Evolutionary conservation across 371 early-diverging fungal genomes (phyloP), one percentile per base, ranked within the genome.

Genomic region (Rozella allomycis): DNA sequence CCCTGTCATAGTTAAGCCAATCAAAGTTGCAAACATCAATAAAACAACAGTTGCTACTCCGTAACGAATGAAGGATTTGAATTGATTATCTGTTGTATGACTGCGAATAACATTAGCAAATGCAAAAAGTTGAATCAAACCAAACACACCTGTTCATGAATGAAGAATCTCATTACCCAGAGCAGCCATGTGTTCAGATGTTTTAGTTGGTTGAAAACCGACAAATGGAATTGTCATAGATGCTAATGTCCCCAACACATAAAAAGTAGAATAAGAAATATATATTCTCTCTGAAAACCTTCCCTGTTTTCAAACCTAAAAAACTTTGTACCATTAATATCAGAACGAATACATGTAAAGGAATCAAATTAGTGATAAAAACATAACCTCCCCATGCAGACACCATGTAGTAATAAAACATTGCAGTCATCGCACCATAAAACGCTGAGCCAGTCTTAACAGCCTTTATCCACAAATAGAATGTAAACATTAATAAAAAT

Each of bases 381-480:
- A 93, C 90, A 50, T 97, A 97, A 17, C 98, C 98, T 32, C 98
- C 98, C 98, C 98, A 97, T 6, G 97, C 80, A 4, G 90, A 75
- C 2, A 97, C 97, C 97, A 97, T 97, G 63, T 87, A 93, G 50
- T 93, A 97, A 64, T 97, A 97, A 40, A 78, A 83, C 31, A 86
- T 54, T 3, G 90, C 94, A 0, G 91, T 56, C 27, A 70, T 46
- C 31, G 77, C 74, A 18, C 67, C 90, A 46, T 70, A 87, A 41
- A 84, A 52, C 3, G 86, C 78, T 13, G 86, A 85, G 3, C 67
- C 97, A 4, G 72, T 54, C 41, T 86, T 87, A 35, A 93, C 62
- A 0, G 91, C 79, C 49, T 85, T 83, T 48, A 93, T 70, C 91
- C 96, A 96, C 37, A 85, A 61, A 50, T 73, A 91, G 48, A 91